A percentile compares a stretch with the other conserved stretches of the same genome.
Evolutionary conservation across 208 protist species (phyloP).

Genomic region (Leishmania braziliensis): DNA sequence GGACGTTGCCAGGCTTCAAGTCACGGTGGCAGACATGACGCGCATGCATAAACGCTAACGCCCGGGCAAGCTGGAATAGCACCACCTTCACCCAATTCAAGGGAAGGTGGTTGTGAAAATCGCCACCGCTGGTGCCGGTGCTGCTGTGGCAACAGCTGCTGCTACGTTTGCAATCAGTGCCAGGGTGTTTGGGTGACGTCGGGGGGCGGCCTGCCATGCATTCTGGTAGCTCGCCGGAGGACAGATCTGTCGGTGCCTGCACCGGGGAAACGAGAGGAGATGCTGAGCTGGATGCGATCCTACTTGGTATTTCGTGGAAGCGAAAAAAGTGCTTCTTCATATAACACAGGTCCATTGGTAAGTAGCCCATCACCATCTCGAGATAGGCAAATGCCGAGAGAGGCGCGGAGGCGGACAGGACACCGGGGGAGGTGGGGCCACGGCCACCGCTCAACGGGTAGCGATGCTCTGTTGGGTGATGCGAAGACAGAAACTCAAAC

Average conservation of each 20-base stretch:
- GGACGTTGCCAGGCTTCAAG: conserved; percentile 90
- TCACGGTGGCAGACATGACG: conserved; percentile 87
- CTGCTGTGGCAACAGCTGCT: conserved; percentile 7
- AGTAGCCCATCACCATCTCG: conserved; percentile 99
- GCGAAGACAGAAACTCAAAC: conserved; percentile 3
- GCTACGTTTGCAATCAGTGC: background rate
- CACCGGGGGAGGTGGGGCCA: conserved; percentile 1
- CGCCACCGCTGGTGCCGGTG: background rate
- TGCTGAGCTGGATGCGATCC: background rate
- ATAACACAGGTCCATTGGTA: conserved; percentile 97
- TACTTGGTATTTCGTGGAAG: conserved; percentile 36
- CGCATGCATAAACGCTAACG: conserved; percentile 92
- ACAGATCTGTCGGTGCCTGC: background rate
- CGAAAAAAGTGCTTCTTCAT: conserved; percentile 90
- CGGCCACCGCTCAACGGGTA: conserved; percentile 4
- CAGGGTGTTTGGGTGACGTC: background rate
- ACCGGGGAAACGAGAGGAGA: background rate
- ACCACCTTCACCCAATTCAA: conserved; percentile 77
- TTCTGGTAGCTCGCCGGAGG: background rate
- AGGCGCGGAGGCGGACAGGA: background rate
- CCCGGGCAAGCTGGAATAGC: conserved; percentile 97
- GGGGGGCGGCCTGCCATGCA: background rate
- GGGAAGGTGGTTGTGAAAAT: conserved; percentile 17
- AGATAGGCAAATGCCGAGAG: conserved; percentile 95
- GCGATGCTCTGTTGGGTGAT: conserved; percentile 3